These are phyloP conservation scores for Erucastrum elatum DNA, from an alignment of 345 rosid genomes.

Conservation along the genomic window DNA sequence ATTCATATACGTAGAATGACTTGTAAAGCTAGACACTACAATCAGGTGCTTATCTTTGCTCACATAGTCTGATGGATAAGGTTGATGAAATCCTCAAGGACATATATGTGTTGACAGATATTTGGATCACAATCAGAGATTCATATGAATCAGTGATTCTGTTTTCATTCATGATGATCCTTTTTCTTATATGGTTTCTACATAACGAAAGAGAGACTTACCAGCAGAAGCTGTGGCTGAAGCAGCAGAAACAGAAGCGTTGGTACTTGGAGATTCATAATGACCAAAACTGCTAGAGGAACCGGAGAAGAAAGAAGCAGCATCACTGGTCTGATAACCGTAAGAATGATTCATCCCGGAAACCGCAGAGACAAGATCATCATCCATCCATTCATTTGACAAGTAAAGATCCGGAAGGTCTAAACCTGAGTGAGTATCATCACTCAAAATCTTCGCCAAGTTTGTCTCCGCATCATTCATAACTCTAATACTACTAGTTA, in stretches of 20 bases:
- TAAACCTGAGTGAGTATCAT: constrained; percentile 40
- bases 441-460: constrained; percentile 31
- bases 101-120: neutral
- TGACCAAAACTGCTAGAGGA: constrained; percentile 34
- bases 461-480: constrained; percentile 25
- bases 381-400: constrained; percentile 59
- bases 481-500: neutral
- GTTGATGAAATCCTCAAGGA: neutral
- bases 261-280: constrained; percentile 18
- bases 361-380: constrained; percentile 41
- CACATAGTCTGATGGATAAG: neutral
- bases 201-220: constrained; percentile 25
- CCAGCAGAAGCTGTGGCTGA: constrained; percentile 31
- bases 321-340: constrained; percentile 39
- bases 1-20: neutral
- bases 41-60: neutral
- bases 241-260: neutral
- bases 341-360: constrained; percentile 43
- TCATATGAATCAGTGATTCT: constrained; percentile 4
- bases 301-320: constrained; percentile 29
- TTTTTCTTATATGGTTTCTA: neutral
- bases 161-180: neutral
- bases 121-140: neutral
- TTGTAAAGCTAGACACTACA: neutral
- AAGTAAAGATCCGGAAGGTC: constrained; percentile 53